A percentile compares a stretch with the other conserved stretches of the same genome.
These are phyloP conservation scores for Amborella trichopoda DNA, from an alignment of 164 flowering plant species.

Conservation along the genomic window DNA sequence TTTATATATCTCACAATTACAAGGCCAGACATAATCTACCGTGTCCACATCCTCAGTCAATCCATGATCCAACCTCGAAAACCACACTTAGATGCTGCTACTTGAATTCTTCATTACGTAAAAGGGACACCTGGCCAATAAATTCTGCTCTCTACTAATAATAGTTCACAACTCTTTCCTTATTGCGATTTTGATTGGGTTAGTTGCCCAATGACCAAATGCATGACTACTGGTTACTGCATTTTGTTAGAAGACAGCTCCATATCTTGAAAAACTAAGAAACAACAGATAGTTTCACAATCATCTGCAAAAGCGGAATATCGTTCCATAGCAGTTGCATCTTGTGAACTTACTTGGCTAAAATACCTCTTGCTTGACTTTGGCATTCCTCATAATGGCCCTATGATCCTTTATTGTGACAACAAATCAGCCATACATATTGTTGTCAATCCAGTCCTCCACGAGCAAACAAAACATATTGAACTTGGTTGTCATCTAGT, in stretches of 20 bases:
- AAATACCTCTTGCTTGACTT: not conserved
- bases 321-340: not conserved
- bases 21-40: not conserved
- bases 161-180: not conserved
- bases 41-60: not conserved
- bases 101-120: not conserved
- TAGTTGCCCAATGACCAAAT: not conserved
- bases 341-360: not conserved
- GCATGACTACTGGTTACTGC: not conserved
- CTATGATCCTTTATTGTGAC: not conserved
- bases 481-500: not conserved
- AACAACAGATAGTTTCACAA: not conserved
- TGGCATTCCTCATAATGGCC: not conserved
- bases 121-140: not conserved
- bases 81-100: not conserved
- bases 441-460: not conserved
- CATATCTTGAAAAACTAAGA: not conserved
- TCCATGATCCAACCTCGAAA: not conserved
- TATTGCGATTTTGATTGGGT: conserved; percentile 2
- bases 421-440: not conserved
- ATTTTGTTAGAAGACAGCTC: not conserved
- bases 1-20: not conserved
- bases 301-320: too few relatives aligned
- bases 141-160: not conserved
- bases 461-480: conserved; percentile 1